Base-by-base conservation (phyloP, 2,329 filamentous ascomycete species). In the Nectriaceae sp. region DNA sequence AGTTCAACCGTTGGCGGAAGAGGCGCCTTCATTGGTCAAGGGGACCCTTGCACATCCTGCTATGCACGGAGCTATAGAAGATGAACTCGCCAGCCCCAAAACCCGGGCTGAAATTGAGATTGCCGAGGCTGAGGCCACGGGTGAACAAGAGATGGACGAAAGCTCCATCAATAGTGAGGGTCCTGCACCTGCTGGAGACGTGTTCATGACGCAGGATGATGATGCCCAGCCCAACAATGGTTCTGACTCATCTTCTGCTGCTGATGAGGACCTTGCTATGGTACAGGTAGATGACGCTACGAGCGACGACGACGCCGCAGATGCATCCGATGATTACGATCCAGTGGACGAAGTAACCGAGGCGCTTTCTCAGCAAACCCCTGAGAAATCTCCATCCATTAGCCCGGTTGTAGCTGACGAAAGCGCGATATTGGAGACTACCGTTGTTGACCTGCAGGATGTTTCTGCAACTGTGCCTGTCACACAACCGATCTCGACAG, bases 241-340 rank as follows among this genome's bases (percentile, higher is more conserved):
- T 18, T 39, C 39, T 21, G 43, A 47, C 22, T 41, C 36, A n/a
- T 21, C 44, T 21, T 39, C 42, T 22, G 51, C 57, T 21, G 39
- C 38, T 35, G 26, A 43, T 18, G 40, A 53, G 19, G 60, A 63
- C 26, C 48, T 56, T 39, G 56, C 44, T 18, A 63, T 63, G 60
- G 60, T 60, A 11, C 57, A 60, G 33, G 56, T 8, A 10, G 33
- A 36, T 16, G 13, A 36, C 10, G 26, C 26, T 31, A 15, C 26
- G 26, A 46, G 50, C 26, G 53, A 57, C 22, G 74, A 70, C 38
- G 59, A 51, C 11, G 52, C 48, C 20, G 59, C 59, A n/a, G 57
- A 61, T 21, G 58, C 52, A 20, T 78, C 78, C 2, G 80, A 83
- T 50, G 75, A 69, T 41, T 83, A 84, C 57, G 79, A 85, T 53